Conservation (phyloP, 1,284 basidiomycete species). For the Naganishia sp. region DNA sequence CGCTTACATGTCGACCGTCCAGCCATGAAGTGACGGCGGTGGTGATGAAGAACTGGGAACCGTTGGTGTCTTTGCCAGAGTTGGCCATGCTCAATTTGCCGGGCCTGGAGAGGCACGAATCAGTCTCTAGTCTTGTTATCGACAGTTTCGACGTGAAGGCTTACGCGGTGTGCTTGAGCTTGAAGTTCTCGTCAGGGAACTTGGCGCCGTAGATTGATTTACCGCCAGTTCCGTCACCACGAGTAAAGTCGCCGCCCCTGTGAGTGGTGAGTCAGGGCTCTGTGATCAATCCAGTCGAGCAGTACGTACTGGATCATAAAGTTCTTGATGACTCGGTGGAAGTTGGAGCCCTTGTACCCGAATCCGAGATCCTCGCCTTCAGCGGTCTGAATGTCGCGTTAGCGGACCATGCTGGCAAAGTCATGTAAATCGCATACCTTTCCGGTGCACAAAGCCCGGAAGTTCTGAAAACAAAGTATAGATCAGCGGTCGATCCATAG, state of each 20-base stretch:
- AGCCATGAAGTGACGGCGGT: conserved; percentile 73
- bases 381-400: conserved; percentile 57
- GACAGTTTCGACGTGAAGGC: too few species aligned
- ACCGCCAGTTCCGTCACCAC: conserved; percentile 65
- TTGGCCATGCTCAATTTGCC: conserved; percentile 76
- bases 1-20: conserved; percentile 54
- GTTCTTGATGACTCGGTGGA: conserved; percentile 71
- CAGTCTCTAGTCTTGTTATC: too few species aligned
- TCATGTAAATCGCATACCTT: conserved; percentile 44
- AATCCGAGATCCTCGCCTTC: conserved; percentile 71
- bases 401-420: background rate
- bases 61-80: conserved; percentile 60
- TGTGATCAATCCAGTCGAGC: background rate
- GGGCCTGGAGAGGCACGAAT: conserved; percentile 1
- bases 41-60: conserved; percentile 64
- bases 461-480: conserved; percentile 55
- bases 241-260: conserved; percentile 71
- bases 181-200: conserved; percentile 76
- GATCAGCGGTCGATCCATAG: background rate
- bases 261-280: background rate
- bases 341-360: conserved; percentile 69
- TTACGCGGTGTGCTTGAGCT: conserved; percentile 73
- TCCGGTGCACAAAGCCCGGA: conserved; percentile 64
- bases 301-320: conserved; percentile 58
- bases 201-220: conserved; percentile 54